Conservation (phyloP, 371 early-diverging fungal genomes). For the Apophysomyces elegans region DNA sequence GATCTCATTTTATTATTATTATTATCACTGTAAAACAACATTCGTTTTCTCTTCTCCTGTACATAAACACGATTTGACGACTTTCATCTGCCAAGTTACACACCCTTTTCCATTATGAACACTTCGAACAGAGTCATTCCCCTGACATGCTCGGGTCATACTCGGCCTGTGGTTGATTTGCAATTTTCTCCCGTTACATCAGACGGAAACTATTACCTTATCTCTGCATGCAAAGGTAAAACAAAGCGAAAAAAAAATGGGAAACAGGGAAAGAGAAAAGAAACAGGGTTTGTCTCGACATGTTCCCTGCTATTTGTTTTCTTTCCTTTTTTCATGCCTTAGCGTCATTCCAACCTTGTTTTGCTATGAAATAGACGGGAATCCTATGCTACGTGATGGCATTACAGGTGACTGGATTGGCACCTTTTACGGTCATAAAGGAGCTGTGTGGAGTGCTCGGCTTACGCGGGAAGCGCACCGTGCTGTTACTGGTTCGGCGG, state of each 20-base stretch:
- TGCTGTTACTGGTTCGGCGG: slow-evolving; percentile 90
- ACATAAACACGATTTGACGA: slow-evolving; percentile 2
- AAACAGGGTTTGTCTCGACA: too few species aligned
- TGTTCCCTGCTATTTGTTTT: too few species aligned
- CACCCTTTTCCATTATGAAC: neutral
- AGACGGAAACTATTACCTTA: slow-evolving; percentile 76
- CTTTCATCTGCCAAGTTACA: too few species aligned
- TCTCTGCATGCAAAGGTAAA: slow-evolving; percentile 89
- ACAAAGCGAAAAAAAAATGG: too few species aligned
- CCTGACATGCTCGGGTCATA: slow-evolving; percentile 88
- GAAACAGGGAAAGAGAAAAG: too few species aligned
- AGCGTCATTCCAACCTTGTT: neutral
- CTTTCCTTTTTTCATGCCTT: too few species aligned
- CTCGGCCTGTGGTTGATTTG: slow-evolving; percentile 87
- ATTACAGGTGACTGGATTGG: slow-evolving; percentile 92
- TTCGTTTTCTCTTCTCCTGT: slow-evolving; percentile 1
- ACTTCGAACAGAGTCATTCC: slow-evolving; percentile 53
- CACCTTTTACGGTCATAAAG: slow-evolving; percentile 87
- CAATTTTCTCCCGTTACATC: slow-evolving; percentile 73
- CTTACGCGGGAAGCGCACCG: slow-evolving; percentile 71
- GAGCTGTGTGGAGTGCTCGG: slow-evolving; percentile 90
- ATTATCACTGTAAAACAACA: neutral
- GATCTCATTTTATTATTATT: neutral
- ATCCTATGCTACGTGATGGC: slow-evolving; percentile 86
- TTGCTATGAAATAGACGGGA: slow-evolving; percentile 62